Base-by-base conservation (phyloP, 805 yeast species). In the Yarrowia yakushimensis region DNA sequence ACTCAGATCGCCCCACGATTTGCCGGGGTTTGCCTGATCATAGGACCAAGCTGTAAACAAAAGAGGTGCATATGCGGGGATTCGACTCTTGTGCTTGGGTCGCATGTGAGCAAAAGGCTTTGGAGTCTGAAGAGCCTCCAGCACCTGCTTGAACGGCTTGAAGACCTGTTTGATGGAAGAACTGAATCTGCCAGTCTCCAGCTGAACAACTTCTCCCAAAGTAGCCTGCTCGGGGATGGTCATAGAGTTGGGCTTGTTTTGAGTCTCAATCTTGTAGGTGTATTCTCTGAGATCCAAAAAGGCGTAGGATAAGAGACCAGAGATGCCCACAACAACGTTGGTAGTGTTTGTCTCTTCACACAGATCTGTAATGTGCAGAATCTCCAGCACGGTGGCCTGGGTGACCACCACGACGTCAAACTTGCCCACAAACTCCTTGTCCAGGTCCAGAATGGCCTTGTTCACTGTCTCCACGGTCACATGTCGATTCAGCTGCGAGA, bases 271-370 rank as follows among this genome's bases (percentile, higher is more conserved):
- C 12, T 67, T 62, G 67, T 68, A 77, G 31, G 78, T 77, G 73
- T 89, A 90, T 50, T 77, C 72, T 11, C 90, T 81, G 65, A 93
- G 78, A 73, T 94, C 99, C 3, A 85, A 84, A 70, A 92, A 86
- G 0, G 90, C 80, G 69, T 83, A 88, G 1, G 97, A 97, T 71
- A 82, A 90, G 70, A 92, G 76, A 0, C 99, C 99, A 72, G 87
- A 87, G 2, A 84, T 70, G 0, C 85, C 86, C 1, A 88, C 76
- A 15, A 82, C 79, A 71, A 88, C 90, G 30, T 94, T 77, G 3
- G 96, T 89, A 18, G 85, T 80, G 28, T 78, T 77, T 18, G 79
- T 74, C 2, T 69, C 57, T 67, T 97, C 81, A 8, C 92, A 80
- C 33, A 80, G 72, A 0, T 67, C 68, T 69, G 90, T 89, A 45